Base-by-base conservation (phyloP, 2,329 filamentous ascomycete genomes). In the Cyanodermella asteris region DNA sequence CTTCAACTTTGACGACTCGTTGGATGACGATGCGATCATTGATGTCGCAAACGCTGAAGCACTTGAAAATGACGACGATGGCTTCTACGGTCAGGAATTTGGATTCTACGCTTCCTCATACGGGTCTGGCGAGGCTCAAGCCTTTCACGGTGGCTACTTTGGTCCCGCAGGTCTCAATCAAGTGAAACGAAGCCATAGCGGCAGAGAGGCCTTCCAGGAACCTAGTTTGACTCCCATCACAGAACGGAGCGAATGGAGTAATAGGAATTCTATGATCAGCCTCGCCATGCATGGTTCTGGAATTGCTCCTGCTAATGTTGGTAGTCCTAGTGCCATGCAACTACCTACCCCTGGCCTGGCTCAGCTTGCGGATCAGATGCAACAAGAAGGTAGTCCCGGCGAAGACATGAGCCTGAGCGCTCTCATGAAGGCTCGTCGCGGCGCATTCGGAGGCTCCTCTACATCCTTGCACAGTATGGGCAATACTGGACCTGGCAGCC, bases 141-240 rank as follows among this genome's bases (percentile, higher is more conserved):
- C 73, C 36, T 62, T 68, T 9, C 75, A 80, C 36, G 87, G 87
- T 15, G 87, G 87, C 12, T 91, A 78, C 48, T 94, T 94, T 41
- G 80, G 78, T 2, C 67, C 75, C 1, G 68, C 72, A 12, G 72
- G 72, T 3, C 49, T 72, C 10, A 61, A 70, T 29, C 56, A 57
- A 3, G 38, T 71, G 20, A 52, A 52, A 26, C 66, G 78, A 18
- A 72, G 61, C 33, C 67, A 67, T 27, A 87, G 75, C 34, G 81
- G 77, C 12, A 67, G 71, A 9, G 59, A 71, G 25, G 66, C 72
- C 16, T 75, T 76, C 12, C 67, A 74, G 20, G 84, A 93, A 43
- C 84, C 87, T 1, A 93, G 87, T 38, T 54, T 97, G 23, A 94
- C 87, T 1, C 87, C 87, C 5, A 94, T 97, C 38, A 94, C 84